phyloP scores from a whole-genome alignment of 2,329 filamentous ascomycete genomes.

The Trichoderma guizhouense region DNA sequence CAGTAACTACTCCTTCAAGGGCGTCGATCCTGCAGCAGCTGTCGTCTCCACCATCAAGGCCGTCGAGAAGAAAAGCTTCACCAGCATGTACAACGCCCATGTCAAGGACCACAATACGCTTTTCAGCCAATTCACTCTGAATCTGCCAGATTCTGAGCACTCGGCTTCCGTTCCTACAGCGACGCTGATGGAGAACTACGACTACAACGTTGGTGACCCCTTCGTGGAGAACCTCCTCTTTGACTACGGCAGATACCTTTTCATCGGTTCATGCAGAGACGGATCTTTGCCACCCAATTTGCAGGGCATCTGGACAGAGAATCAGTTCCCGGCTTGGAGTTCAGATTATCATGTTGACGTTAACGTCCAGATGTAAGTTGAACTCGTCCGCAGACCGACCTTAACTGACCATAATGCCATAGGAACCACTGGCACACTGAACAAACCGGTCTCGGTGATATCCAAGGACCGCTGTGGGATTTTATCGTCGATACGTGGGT shows the following conservation, averaged over 20 bases:
- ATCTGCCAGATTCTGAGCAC: slow-evolving; percentile 42
- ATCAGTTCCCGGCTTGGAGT: slow-evolving; percentile 40
- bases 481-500: slow-evolving; percentile 54
- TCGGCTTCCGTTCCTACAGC: slow-evolving; percentile 40
- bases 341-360: slow-evolving; percentile 58
- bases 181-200: slow-evolving; percentile 10
- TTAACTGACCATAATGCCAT: not conserved
- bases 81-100: slow-evolving; percentile 34
- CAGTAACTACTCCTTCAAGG: slow-evolving; percentile 45
- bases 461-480: slow-evolving; percentile 47
- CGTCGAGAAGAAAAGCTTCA: slow-evolving; percentile 34
- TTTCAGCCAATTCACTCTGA: slow-evolving; percentile 38
- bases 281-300: slow-evolving; percentile 54
- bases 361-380: slow-evolving; percentile 51
- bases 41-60: slow-evolving; percentile 35
- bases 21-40: slow-evolving; percentile 40
- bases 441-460: slow-evolving; percentile 46
- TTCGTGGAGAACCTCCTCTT: slow-evolving; percentile 53
- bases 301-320: slow-evolving; percentile 53
- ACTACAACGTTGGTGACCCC: slow-evolving; percentile 40
- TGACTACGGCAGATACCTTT: slow-evolving; percentile 50
- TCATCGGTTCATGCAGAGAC: slow-evolving; percentile 52
- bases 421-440: slow-evolving; percentile 55
- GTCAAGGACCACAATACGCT: slow-evolving; percentile 41
- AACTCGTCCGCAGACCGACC: fast-evolving